These are phyloP conservation scores for Acanthamoeba healyi DNA, from an alignment of 208 protist species.

Conservation along the genomic window DNA sequence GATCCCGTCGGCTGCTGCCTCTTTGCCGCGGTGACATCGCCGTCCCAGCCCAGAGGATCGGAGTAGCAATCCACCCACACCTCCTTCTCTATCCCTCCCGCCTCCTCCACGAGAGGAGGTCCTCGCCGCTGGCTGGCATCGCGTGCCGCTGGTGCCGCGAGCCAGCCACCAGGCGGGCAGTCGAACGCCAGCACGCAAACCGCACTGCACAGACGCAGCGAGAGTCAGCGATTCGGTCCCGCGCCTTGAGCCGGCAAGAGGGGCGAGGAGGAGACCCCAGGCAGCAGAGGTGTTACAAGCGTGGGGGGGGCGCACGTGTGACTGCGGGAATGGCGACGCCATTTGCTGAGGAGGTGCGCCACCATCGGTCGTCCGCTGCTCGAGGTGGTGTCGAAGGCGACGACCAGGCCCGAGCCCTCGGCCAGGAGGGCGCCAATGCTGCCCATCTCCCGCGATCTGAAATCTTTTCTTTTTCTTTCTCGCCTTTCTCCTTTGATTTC, in stretches of 20 bases:
- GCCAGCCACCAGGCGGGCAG: neutral
- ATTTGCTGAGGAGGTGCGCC: neutral
- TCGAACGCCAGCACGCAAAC: slow-evolving; percentile 25
- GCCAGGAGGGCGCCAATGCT: neutral
- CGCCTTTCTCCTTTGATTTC: neutral
- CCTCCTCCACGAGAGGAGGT: neutral
- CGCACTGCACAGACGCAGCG: neutral
- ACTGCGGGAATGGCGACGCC: neutral
- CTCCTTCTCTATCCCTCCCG: neutral
- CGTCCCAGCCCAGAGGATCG: slow-evolving; percentile 2
- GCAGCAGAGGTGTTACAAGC: too few species aligned
- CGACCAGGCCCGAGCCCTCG: neutral
- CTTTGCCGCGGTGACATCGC: neutral
- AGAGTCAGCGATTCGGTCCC: too few species aligned
- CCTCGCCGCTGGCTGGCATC: too few species aligned
- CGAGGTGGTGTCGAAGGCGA: neutral
- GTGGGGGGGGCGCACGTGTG: neutral
- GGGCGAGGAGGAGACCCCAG: too few species aligned
- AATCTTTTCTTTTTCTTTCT: neutral
- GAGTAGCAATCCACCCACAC: slow-evolving; percentile 15
- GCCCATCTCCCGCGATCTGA: neutral
- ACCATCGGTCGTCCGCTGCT: neutral
- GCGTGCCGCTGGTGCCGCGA: neutral
- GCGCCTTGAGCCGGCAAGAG: too few species aligned
- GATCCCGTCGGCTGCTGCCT: neutral